Base-by-base conservation (phyloP, 106 monocot species). In the Dendrobium catenatum region DNA sequence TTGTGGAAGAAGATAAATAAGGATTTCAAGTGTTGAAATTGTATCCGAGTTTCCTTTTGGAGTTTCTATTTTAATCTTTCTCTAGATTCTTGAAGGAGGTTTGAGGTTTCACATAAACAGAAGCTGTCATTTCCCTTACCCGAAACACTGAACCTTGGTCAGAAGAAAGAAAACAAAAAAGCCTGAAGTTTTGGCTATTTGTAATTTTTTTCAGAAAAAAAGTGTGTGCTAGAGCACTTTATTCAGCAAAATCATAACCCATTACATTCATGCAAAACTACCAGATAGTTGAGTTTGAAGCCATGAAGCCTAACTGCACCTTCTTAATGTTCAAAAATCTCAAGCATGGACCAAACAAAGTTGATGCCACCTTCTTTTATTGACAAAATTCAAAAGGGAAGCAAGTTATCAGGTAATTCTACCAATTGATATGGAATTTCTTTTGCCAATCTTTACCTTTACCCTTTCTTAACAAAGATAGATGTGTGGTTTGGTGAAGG, bases 401-500 rank as follows among this genome's bases (percentile, higher is more conserved):
- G 58, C 73, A 59, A 49, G 18, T 27, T 19, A 41, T 43, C 46
- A 77, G 29, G 67, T 46, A 66, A 6, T 44, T 48, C 19, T 13
- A 40, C 24, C 55, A 40, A 15, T 51, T 51, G 15, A 1, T 48
- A 7, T 13, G 13, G 51, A 13, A 51, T 15, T 51, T 51, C 15
- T 51, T 16, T 2, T 15, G 51, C 51, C 13, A 51, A 51, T 10
- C 64, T 61, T 20, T 42, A 43, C 9, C 26, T 66, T 22, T 46
- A 5, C 20, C 20, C 5, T 47, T 24, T 42, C 66, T 37, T 75
- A 89, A 79, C 86, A 89, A 56, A 76, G 84, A 75, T 84, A 40
- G 31, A 81, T 86, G 58, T 79, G 75, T 58, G 89, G 75, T 83
- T 82, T 86, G 29, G 26, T 84, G 48, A 72, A 46, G 31, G 79